A percentile compares a stretch with the other conserved stretches of the same genome.
phyloP scores from a whole-genome alignment of 192 early-diverging fungal genomes.

The Coemansia sp. region DNA sequence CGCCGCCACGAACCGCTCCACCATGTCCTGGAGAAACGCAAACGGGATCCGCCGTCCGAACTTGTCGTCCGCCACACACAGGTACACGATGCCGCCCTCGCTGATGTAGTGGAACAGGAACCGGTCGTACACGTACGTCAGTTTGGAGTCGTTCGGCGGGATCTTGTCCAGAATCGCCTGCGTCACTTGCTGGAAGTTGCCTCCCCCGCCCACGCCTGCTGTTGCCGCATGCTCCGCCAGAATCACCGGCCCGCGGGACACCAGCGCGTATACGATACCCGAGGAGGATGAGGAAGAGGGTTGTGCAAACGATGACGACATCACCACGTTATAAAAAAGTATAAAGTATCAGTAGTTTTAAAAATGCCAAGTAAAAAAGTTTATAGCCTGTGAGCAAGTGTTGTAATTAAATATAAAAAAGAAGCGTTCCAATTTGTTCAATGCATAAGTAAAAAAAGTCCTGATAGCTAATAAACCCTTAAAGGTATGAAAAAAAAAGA shows the following conservation, averaged over 20 bases:
- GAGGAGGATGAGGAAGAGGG: slow-evolving; percentile 24
- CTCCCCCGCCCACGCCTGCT: slow-evolving; percentile 32
- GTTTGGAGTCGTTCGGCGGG: slow-evolving; percentile 85
- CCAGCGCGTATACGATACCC: slow-evolving; percentile 79
- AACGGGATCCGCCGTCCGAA: slow-evolving; percentile 83
- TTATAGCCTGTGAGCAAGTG: too few relatives aligned
- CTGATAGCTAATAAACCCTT: too few relatives aligned
- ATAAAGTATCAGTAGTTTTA: background rate
- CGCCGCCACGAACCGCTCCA: slow-evolving; percentile 60
- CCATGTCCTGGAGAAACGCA: slow-evolving; percentile 85
- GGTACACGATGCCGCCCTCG: slow-evolving; percentile 75
- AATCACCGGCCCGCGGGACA: slow-evolving; percentile 73
- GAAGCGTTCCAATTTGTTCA: background rate
- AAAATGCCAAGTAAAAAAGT: background rate
- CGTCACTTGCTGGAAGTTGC: slow-evolving; percentile 82
- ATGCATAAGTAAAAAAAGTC: slow-evolving; percentile 10
- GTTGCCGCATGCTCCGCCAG: slow-evolving; percentile 82
- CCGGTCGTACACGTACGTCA: slow-evolving; percentile 93
- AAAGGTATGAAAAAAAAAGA: background rate
- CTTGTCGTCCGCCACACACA: slow-evolving; percentile 82
- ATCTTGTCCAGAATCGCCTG: slow-evolving; percentile 89
- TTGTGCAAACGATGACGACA: slow-evolving; percentile 2
- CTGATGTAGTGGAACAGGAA: slow-evolving; percentile 92
- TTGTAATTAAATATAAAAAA: background rate
- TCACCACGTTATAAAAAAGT: background rate